Evolutionary conservation across 1,284 basidiomycete genomes (phyloP).

Genomic region (Ustilago shanxiensis): DNA sequence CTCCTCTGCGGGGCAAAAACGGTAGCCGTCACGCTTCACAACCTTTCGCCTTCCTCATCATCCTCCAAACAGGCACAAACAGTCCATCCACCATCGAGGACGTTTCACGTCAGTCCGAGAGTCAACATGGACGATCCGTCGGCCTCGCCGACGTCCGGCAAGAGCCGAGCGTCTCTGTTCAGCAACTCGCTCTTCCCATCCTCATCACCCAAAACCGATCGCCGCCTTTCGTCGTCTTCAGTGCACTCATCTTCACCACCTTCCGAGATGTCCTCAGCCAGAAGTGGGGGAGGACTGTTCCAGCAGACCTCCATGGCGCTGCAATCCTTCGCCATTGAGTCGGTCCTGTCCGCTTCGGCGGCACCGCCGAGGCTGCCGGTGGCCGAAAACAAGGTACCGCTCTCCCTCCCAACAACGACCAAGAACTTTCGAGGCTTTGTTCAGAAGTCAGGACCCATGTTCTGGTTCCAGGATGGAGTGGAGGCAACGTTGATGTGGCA

Average conservation of each 20-base stretch:
- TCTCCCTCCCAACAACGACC: slow-evolving; percentile 65
- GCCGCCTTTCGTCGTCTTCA: slow-evolving; percentile 35
- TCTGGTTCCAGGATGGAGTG: slow-evolving; percentile 68
- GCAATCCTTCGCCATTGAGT: slow-evolving; percentile 58
- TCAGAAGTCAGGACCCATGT: slow-evolving; percentile 67
- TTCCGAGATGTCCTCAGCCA: slow-evolving; percentile 24
- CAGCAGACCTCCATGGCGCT: slow-evolving; percentile 56
- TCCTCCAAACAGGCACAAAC: not conserved
- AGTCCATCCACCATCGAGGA: not conserved
- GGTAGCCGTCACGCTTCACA: slow-evolving; percentile 1
- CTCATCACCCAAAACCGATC: slow-evolving; percentile 12
- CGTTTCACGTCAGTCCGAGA: not conserved
- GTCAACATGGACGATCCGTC: slow-evolving; percentile 38
- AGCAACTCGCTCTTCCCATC: slow-evolving; percentile 35
- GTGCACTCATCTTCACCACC: slow-evolving; percentile 12
- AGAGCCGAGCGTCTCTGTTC: slow-evolving; percentile 33
- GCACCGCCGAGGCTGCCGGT: slow-evolving; percentile 63
- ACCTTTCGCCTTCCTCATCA: slow-evolving; percentile 2
- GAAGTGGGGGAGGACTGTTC: slow-evolving; percentile 20
- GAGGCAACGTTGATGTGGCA: slow-evolving; percentile 69
- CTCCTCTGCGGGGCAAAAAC: slow-evolving; percentile 5
- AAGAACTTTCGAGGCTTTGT: slow-evolving; percentile 68
- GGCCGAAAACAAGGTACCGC: slow-evolving; percentile 63
- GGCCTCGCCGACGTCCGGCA: slow-evolving; percentile 39
- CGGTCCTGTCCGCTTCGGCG: slow-evolving; percentile 56